Evolutionary conservation across 2,329 filamentous ascomycete genomes (phyloP), one percentile per base, ranked within the genome.

Genomic region (Microdochium bolleyi): DNA sequence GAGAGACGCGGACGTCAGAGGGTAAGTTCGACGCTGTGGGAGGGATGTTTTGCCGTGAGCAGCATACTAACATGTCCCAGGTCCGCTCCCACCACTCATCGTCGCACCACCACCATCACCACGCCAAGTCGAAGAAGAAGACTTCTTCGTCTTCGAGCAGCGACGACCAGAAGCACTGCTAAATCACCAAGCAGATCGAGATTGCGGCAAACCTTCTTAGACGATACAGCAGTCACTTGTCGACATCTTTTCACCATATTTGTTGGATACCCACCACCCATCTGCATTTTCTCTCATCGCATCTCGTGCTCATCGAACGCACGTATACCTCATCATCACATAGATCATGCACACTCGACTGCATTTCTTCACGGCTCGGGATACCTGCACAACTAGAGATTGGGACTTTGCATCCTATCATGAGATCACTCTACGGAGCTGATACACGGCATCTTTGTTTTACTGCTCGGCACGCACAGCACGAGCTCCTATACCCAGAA

Each of bases 1-100:
- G 63, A 68, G 58, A 67, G 65, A 30, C 64, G 70, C 32, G 72
- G 72, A 3, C 69, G 73, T 1, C 67, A 70, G 57, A 62, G 72
- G 52, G 68, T 69, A 57, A 56, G 65, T 56, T 21, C 27, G n/a
- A n/a, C n/a, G n/a, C n/a, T n/a, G n/a, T n/a, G n/a, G n/a, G n/a
- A n/a, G n/a, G n/a, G n/a, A n/a, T n/a, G n/a, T 16, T 21, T 19
- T 8, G n/a, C 16, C n/a, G 37, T 41, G 5, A 41, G 19, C 16
- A 48, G 44, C 9, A 41, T 11, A 41, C 22, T 48, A 24, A 24
- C 44, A n/a, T 9, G 11, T 48, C 44, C n/a, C 48, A 49, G 48
- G 48, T 49, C 14, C 48, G 48, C 72, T 78, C 56, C 73, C 71
- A 46, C 22, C 41, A 46, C 13, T 22, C 41, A 5, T 46, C 41